Conservation (phyloP, 495 filamentous ascomycete species). For the Penicillium canescens region DNA sequence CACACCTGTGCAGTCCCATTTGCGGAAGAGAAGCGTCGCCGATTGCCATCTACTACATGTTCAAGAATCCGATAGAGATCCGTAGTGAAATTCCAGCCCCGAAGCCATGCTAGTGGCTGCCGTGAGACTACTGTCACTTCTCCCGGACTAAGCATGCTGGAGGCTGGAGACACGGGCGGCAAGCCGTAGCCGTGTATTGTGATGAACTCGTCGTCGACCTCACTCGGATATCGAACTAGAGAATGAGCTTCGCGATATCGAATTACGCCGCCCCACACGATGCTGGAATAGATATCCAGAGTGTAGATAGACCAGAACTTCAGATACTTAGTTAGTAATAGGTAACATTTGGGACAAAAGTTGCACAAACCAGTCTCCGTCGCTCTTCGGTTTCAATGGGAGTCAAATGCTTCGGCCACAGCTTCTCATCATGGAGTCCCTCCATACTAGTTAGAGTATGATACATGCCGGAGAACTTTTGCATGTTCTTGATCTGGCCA, state of each 20-base stretch:
- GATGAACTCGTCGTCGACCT: slow-evolving; percentile 45
- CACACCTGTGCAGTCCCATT: slow-evolving; percentile 31
- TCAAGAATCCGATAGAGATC: slow-evolving; percentile 53
- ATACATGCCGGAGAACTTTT: slow-evolving; percentile 49
- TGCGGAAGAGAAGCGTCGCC: slow-evolving; percentile 26
- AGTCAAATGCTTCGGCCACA: slow-evolving; percentile 46
- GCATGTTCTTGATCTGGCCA: slow-evolving; percentile 46
- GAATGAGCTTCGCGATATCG: slow-evolving; percentile 45
- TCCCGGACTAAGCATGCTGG: slow-evolving; percentile 5
- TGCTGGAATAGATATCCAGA: slow-evolving; percentile 49
- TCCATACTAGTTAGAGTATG: slow-evolving; percentile 45
- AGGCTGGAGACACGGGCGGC: slow-evolving; percentile 16
- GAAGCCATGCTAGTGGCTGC: slow-evolving; percentile 41
- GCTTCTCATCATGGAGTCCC: slow-evolving; percentile 48
- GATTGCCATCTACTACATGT: slow-evolving; percentile 39
- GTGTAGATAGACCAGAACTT: slow-evolving; percentile 57
- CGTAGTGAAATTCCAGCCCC: slow-evolving; percentile 53
- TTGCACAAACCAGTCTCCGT: slow-evolving; percentile 41
- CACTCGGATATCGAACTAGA: slow-evolving; percentile 44
- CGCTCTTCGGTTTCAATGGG: slow-evolving; percentile 48
- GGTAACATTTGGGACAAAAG: not conserved
- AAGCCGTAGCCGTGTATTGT: slow-evolving; percentile 26
- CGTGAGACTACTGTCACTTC: slow-evolving; percentile 13
- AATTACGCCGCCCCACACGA: slow-evolving; percentile 49
- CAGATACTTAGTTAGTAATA: not conserved